Conservation (phyloP, 2,329 filamentous ascomycete genomes). For the Xylaria sp. region DNA sequence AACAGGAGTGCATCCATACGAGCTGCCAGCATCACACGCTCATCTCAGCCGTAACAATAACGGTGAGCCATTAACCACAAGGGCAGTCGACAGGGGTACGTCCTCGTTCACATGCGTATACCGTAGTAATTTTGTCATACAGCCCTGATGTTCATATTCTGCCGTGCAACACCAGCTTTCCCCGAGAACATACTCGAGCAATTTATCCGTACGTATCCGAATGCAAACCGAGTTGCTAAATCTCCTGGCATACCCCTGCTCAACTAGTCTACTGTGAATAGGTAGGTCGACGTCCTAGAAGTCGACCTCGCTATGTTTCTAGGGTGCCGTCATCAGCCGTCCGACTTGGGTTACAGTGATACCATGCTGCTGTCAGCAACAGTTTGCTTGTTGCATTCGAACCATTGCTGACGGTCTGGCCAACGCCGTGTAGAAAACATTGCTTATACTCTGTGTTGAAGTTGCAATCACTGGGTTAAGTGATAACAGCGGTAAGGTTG, state of each 20-base stretch:
- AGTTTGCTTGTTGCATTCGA: neutral
- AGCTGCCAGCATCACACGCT: neutral
- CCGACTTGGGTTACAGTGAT: constrained; percentile 23
- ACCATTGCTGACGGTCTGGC: constrained; percentile 8
- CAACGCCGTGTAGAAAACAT: constrained; percentile 4
- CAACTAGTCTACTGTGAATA: neutral
- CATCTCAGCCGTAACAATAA: neutral
- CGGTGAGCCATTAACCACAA: neutral
- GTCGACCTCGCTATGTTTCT: neutral
- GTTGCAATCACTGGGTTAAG: constrained; percentile 12
- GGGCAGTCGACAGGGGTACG: constrained; percentile 1
- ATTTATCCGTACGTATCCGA: neutral
- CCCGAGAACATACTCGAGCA: neutral
- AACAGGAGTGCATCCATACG: neutral
- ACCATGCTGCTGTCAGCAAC: neutral
- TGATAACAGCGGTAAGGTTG: constrained; percentile 12
- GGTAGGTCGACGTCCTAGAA: neutral
- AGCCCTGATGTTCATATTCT: neutral
- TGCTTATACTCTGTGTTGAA: neutral
- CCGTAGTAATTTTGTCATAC: neutral
- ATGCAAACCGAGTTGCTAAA: neutral
- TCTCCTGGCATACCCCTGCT: constrained; percentile 4
- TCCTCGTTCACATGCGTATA: constrained; percentile 3
- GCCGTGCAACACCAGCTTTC: neutral
- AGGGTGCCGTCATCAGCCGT: neutral